phyloP scores from a whole-genome alignment of 2,329 filamentous ascomycete genomes.

The Davidsoniella virescens region DNA sequence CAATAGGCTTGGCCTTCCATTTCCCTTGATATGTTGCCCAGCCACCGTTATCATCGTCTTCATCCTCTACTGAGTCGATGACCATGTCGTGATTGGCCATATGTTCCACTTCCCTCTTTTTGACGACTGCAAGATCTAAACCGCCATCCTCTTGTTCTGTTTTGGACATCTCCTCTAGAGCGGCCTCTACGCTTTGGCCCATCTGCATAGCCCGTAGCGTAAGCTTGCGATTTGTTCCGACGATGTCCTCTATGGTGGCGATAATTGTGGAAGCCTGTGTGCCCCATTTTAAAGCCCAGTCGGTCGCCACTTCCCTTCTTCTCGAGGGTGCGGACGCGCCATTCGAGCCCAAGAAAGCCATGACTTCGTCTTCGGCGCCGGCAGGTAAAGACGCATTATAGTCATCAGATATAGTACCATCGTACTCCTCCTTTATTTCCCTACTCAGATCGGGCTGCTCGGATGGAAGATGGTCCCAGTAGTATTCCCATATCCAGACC shows the following conservation, averaged over 20 bases:
- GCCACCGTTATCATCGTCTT: constrained; percentile 8
- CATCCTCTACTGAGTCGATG: constrained; percentile 18
- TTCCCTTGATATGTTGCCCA: constrained; percentile 9
- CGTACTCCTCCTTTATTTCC: too few species aligned
- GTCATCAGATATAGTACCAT: not conserved
- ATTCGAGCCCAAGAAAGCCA: not conserved
- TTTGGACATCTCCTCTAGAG: constrained; percentile 8
- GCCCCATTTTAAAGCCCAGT: constrained; percentile 18
- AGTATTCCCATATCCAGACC: constrained; percentile 77
- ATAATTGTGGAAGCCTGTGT: constrained; percentile 25
- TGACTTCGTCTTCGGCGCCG: constrained; percentile 4
- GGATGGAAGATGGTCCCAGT: constrained; percentile 47
- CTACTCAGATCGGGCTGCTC: not conserved
- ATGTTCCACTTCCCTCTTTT: constrained; percentile 27
- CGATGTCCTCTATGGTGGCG: constrained; percentile 22
- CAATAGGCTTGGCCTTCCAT: constrained; percentile 14
- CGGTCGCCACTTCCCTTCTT: constrained; percentile 16
- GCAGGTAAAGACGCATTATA: not conserved
- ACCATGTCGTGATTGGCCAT: constrained; percentile 14
- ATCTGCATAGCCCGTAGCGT: constrained; percentile 30
- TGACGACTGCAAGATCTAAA: constrained; percentile 22
- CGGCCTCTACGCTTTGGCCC: constrained; percentile 24
- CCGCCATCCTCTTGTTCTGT: not conserved
- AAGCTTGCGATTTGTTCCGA: constrained; percentile 27
- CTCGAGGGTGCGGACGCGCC: constrained; percentile 16